These are phyloP conservation scores for Calamus simplicifolius DNA, from an alignment of 176 grass and related monocot genomes.

Conservation along the genomic window DNA sequence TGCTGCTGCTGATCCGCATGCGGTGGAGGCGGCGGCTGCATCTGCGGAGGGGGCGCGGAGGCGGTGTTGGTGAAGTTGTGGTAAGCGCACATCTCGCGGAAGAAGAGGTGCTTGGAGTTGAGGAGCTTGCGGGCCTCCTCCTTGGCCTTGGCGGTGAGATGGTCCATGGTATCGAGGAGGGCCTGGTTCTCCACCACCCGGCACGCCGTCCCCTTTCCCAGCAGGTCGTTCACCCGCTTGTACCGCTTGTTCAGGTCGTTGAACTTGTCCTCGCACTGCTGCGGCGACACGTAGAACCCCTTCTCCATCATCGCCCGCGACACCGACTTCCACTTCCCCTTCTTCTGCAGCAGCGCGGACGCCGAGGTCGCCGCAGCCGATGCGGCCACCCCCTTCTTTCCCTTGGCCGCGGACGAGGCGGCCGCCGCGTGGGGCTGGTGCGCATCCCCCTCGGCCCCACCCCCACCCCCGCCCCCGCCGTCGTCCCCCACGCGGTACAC, in stretches of 20 bases:
- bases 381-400: slow-evolving; percentile 13
- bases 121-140: slow-evolving; percentile 90
- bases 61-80: slow-evolving; percentile 37
- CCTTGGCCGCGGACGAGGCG: slow-evolving; percentile 1
- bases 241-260: slow-evolving; percentile 97
- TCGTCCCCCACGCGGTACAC: slow-evolving; percentile 73
- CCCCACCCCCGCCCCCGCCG: slow-evolving; percentile 20
- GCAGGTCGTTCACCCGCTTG: slow-evolving; percentile 81
- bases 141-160: slow-evolving; percentile 53
- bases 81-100: slow-evolving; percentile 92
- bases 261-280: slow-evolving; percentile 99
- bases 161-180: slow-evolving; percentile 68
- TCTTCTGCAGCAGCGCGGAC: slow-evolving; percentile 45
- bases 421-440: neutral
- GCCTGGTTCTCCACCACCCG: slow-evolving; percentile 67
- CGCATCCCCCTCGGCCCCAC: neutral
- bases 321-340: slow-evolving; percentile 97
- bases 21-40: neutral
- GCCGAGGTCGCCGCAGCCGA: slow-evolving; percentile 14
- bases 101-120: slow-evolving; percentile 95
- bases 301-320: slow-evolving; percentile 74
- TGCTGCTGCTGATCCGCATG: slow-evolving; percentile 8
- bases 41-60: neutral
- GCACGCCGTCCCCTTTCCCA: slow-evolving; percentile 78
- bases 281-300: slow-evolving; percentile 71